Evolutionary conservation across 2,329 filamentous ascomycete species (phyloP), one percentile per base, ranked within the genome.

Genomic region (Diaporthe citriasiana): DNA sequence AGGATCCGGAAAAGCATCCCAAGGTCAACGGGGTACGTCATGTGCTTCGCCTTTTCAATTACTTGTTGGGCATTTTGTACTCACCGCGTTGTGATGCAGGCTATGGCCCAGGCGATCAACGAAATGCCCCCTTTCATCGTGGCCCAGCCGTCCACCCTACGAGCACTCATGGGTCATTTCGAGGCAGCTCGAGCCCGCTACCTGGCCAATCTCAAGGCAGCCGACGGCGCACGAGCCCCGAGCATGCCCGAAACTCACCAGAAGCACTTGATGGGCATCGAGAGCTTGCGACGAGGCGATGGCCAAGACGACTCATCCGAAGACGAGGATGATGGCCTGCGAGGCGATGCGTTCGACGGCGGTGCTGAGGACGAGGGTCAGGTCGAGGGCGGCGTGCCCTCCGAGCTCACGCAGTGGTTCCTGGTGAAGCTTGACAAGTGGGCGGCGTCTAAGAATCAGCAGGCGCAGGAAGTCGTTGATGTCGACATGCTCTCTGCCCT

Each of bases 401-500:
- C 27, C 5, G 19, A 19, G 1, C 19, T 6, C 0, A 30, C 33
- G 17, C n/a, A 22, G n/a, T 25, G 30, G 17, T 53, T 71, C 17
- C 22, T 71, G 33, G 4, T 8, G 17, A n/a, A 27, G 10, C 33
- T 71, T 3, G 69, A 71, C 38, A n/a, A 22, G 17, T 71, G 56
- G 56, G 63, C 51, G 17, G n/a, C 22, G 25, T 60, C 38, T 1
- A 63, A 13, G 27, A 27, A 12, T 4, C 35, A 17, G 1, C n/a
- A 50, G 35, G 33, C 33, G 7, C 45, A 63, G n/a, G 45, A 17
- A 0, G 27, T 17, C 7, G 17, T 63, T 8, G 69, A 71, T 1
- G 12, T 8, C 22, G 69, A 63, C 42, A 71, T 63, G 69, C 9
- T 71, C 17, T 71, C 69, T 8, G 33, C 56, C 7, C 27, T 71